phyloP scores from a whole-genome alignment of 2,329 filamentous ascomycete species.

The Gaeumannomyces tritici region DNA sequence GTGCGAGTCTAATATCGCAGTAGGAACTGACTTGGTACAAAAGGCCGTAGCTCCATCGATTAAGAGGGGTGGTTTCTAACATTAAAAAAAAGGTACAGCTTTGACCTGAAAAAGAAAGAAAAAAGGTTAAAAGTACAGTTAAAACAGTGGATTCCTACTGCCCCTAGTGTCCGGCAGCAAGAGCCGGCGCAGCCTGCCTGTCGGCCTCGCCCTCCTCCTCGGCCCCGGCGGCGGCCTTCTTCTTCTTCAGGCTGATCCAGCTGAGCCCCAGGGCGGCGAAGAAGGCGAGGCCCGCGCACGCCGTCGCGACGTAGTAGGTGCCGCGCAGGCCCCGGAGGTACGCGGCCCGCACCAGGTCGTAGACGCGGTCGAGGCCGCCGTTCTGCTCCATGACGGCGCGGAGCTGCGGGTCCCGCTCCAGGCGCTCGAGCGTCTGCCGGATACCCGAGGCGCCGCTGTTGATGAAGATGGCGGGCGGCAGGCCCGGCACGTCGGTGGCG shows the following conservation, averaged over 20 bases:
- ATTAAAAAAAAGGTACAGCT: neutral
- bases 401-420: neutral
- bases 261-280: neutral
- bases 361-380: neutral
- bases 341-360: neutral
- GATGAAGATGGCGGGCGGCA: constrained; percentile 8
- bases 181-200: neutral
- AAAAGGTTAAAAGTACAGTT: neutral
- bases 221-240: neutral
- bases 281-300: neutral
- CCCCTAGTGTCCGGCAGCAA: neutral
- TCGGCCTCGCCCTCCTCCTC: neutral
- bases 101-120: no score
- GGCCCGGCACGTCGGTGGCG: constrained; percentile 3
- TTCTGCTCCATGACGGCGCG: neutral
- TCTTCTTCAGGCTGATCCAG: constrained; percentile 3
- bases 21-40: neutral
- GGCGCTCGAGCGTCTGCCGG: neutral
- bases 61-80: neutral
- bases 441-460: constrained; percentile 7
- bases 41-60: neutral
- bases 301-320: neutral
- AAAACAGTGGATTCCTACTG: no score
- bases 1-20: no score
- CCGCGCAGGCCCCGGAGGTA: constrained; percentile 1